These are phyloP conservation scores for Xylaria intraflava DNA, from an alignment of 495 filamentous ascomycete species.

Conservation along the genomic window DNA sequence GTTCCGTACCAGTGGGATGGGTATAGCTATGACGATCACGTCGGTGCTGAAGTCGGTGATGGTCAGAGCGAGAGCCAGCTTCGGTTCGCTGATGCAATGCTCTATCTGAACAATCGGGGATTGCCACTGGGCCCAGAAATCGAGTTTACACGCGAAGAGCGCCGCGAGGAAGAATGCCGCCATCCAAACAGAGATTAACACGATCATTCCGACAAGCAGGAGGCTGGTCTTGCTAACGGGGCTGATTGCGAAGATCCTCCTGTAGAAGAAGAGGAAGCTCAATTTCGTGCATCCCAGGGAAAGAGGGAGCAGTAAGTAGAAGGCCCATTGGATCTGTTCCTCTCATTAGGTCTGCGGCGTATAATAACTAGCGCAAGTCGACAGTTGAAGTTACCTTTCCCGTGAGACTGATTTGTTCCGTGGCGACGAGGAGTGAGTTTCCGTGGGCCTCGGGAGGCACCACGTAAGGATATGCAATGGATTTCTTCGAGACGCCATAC, in stretches of 20 bases:
- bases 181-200: conserved; percentile 12
- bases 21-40: conserved; percentile 17
- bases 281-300: conserved; percentile 22
- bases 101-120: conserved; percentile 6
- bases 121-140: conserved; percentile 15
- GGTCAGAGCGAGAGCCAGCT: conserved; percentile 11
- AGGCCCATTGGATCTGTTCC: conserved; percentile 16
- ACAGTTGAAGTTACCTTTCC: neutral
- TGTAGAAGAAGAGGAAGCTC: conserved; percentile 27
- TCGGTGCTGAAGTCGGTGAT: conserved; percentile 22
- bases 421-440: conserved; percentile 1
- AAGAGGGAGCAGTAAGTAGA: conserved; percentile 17
- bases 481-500: conserved; percentile 3
- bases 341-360: no score
- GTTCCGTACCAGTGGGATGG: conserved; percentile 20
- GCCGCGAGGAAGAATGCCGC: conserved; percentile 18
- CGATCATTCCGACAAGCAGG: neutral
- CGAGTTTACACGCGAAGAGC: conserved; percentile 18
- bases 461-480: conserved; percentile 1
- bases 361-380: no score
- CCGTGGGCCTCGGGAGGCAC: conserved; percentile 8
- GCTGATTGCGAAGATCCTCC: conserved; percentile 20
- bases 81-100: conserved; percentile 12
- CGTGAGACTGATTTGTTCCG: conserved; percentile 2
- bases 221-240: conserved; percentile 1